Evolutionary conservation across 2,329 filamentous ascomycete genomes (phyloP).

Genomic region (Hortaea sp.): DNA sequence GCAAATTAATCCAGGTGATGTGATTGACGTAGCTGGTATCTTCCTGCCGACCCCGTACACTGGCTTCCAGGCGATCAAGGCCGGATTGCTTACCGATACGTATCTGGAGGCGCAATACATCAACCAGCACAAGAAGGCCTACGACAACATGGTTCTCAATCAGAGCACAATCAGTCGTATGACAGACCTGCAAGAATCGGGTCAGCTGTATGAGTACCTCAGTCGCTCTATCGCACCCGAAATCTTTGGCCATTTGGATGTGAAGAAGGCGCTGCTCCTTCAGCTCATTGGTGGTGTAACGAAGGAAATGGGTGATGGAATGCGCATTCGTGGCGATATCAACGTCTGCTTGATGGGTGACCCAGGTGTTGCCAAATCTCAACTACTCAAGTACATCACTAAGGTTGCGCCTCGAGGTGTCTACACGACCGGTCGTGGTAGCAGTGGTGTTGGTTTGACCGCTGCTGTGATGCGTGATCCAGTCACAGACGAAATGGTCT

Average conservation of each 20-base stretch:
- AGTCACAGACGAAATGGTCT: slow-evolving; percentile 74
- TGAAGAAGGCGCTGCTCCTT: slow-evolving; percentile 94
- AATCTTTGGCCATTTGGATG: slow-evolving; percentile 91
- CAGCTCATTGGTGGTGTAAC: slow-evolving; percentile 91
- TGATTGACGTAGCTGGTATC: slow-evolving; percentile 87
- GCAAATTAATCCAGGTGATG: slow-evolving; percentile 83
- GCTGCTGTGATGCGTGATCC: slow-evolving; percentile 77
- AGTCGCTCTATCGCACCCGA: slow-evolving; percentile 95
- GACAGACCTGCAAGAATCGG: slow-evolving; percentile 71
- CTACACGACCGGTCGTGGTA: slow-evolving; percentile 72
- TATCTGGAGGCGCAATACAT: slow-evolving; percentile 93
- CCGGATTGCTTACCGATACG: slow-evolving; percentile 91
- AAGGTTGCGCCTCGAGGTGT: slow-evolving; percentile 92
- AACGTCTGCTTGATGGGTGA: slow-evolving; percentile 99
- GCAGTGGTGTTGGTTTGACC: slow-evolving; percentile 71
- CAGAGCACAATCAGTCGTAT: slow-evolving; percentile 71
- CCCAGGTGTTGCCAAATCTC: slow-evolving; percentile 97
- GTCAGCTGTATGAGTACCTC: slow-evolving; percentile 90
- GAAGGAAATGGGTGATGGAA: slow-evolving; percentile 94
- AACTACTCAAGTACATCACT: slow-evolving; percentile 94
- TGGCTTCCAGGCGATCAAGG: slow-evolving; percentile 95
- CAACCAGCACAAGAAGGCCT: slow-evolving; percentile 94
- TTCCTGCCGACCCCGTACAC: slow-evolving; percentile 97
- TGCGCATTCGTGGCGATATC: slow-evolving; percentile 98
- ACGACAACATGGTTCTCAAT: slow-evolving; percentile 83